Evolutionary conservation across 352 stramenopile genomes (phyloP), one percentile per base, ranked within the genome.

Genomic region (Pythium vanterpoolii): DNA sequence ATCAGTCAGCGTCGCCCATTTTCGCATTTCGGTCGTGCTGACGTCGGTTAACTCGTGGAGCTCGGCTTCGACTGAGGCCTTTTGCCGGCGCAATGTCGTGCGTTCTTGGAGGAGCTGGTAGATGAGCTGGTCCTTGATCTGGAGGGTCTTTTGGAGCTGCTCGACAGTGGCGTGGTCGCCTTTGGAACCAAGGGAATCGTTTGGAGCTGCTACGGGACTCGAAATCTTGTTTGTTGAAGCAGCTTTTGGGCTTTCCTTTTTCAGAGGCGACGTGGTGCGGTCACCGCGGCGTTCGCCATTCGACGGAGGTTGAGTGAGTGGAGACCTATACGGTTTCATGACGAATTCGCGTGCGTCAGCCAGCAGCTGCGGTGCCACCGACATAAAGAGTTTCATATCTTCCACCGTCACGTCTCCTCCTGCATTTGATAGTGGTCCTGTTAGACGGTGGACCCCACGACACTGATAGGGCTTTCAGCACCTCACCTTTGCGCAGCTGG

Each of bases 51-150:
- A 52, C 11, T 89, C 73, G 14, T 86, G 74, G 4, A 92, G 60
- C 46, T 85, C 77, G 3, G 67, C 36, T 58, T 92, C 80, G 21
- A 80, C 56, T 8, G 71, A 58, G 10, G 73, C 61, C 11, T 73
- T 74, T 44, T 92, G 69, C 28, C 72, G 76, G 21, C 82, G 72
- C 66, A 90, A 64, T 8, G 67, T 50, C 5, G 74, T 73, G 5
- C 82, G 76, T 44, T 94, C 80, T 46, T 88, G 83, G 10, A 93
- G 59, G 18, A 94, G 54, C 47, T 89, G 71, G 60, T 86, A 93
- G 36, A 93, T 91, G 74, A 92, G 89, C 67, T 94, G 73, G 57
- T 94, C 85, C 54, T 93, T 94, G 26, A 93, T 71, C 8, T 69
- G 69, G 23, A 94, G 52, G 11, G 83, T 60, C 33, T 64, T 69